Evolutionary conservation across 768 basidiomycete species (phyloP).

Genomic region (Pleurotus giganteus): DNA sequence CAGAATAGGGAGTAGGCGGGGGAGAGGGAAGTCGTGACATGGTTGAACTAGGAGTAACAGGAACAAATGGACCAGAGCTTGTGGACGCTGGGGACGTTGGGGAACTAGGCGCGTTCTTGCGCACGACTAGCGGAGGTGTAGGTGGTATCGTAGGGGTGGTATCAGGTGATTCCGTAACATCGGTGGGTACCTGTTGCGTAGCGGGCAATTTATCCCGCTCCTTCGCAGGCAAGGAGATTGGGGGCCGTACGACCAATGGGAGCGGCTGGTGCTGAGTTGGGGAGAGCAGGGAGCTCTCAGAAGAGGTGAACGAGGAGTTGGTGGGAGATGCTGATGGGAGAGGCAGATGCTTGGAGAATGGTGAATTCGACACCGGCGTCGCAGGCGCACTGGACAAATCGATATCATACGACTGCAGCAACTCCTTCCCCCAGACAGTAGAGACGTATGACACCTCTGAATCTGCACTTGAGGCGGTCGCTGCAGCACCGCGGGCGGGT

Average conservation of each 20-base stretch:
- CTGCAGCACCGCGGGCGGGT: background rate
- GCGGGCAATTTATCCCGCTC: background rate
- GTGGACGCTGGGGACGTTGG: background rate
- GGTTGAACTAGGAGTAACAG: background rate
- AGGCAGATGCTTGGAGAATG: background rate
- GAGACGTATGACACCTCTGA: constrained; percentile 7
- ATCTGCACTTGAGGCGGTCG: background rate
- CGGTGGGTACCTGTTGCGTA: background rate
- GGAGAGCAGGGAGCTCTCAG: background rate
- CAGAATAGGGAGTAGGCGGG: constrained; percentile 5
- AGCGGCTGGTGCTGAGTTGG: background rate
- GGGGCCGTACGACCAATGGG: background rate
- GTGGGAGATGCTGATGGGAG: constrained; percentile 5
- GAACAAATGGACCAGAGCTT: background rate
- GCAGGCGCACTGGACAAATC: constrained; percentile 4
- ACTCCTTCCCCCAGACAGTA: constrained; percentile 5
- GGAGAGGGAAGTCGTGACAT: background rate
- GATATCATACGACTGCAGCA: constrained; percentile 5
- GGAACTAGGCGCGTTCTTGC: background rate
- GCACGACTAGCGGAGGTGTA: constrained; percentile 5
- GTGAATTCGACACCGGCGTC: constrained; percentile 7
- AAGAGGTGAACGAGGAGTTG: constrained; percentile 2
- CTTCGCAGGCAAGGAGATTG: background rate
- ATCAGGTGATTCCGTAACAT: background rate
- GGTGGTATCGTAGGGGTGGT: background rate